These are phyloP conservation scores for Furcasterigmium furcatum DNA, from an alignment of 2,329 filamentous ascomycete genomes.

Conservation along the genomic window DNA sequence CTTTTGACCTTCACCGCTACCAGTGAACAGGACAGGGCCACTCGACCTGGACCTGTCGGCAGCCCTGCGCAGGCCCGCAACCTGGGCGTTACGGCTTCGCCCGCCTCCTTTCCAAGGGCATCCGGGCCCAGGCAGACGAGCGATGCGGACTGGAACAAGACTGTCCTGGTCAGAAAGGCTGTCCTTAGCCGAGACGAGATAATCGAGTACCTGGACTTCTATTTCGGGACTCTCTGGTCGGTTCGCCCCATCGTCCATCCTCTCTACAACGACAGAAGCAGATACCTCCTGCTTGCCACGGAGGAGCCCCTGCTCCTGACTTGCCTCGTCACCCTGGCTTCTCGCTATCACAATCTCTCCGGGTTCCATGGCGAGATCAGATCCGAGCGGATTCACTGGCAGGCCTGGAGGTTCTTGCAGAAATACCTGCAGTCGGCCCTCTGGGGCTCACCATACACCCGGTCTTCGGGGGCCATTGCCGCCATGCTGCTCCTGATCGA, in stretches of 20 bases:
- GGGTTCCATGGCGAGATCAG: background rate
- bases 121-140: background rate
- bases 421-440: background rate
- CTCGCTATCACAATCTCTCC: background rate
- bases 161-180: background rate
- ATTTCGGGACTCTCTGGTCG: background rate
- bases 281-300: background rate
- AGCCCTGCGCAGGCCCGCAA: no score
- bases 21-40: no score
- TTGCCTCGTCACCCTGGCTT: background rate
- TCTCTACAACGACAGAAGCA: background rate
- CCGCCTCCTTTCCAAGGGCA: no score
- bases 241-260: background rate
- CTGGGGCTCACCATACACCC: background rate
- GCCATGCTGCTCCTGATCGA: conserved; percentile 1
- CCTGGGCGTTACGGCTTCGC: no score
- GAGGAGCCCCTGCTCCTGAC: background rate
- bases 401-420: background rate
- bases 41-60: no score
- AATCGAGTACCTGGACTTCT: background rate
- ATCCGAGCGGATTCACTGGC: background rate
- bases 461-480: background rate
- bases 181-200: background rate
- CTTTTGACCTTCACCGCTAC: background rate
- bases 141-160: background rate